phyloP scores from a whole-genome alignment of 768 basidiomycete species.

The Pholiota conissans region DNA sequence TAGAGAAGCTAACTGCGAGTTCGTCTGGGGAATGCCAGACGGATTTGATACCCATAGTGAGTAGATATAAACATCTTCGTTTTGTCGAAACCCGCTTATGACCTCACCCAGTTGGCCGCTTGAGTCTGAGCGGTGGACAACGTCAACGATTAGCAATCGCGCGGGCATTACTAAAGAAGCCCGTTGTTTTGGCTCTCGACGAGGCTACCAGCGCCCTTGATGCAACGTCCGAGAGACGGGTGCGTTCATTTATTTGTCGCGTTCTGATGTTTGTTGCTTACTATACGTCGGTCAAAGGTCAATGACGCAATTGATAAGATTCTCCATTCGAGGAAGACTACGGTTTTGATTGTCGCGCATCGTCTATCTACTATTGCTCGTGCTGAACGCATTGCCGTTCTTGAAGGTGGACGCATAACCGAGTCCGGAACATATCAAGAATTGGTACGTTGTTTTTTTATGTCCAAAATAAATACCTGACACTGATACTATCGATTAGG shows the following conservation, averaged over 20 bases:
- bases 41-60: slow-evolving; percentile 92
- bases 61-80: slow-evolving; percentile 22
- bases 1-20: slow-evolving; percentile 91
- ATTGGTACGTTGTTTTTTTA: slow-evolving; percentile 48
- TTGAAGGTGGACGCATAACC: slow-evolving; percentile 82
- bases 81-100: background rate
- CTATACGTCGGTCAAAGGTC: too few relatives aligned
- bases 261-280: background rate
- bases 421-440: slow-evolving; percentile 83
- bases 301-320: slow-evolving; percentile 93
- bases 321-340: slow-evolving; percentile 74
- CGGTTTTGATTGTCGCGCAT: slow-evolving; percentile 89
- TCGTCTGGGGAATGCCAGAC: slow-evolving; percentile 91
- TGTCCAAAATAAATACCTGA: background rate
- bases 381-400: slow-evolving; percentile 86
- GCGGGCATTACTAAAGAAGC: slow-evolving; percentile 85
- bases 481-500: slow-evolving; percentile 43
- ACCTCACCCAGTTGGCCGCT: slow-evolving; percentile 52
- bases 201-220: slow-evolving; percentile 90
- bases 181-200: slow-evolving; percentile 83
- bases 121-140: slow-evolving; percentile 78
- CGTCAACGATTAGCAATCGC: slow-evolving; percentile 82
- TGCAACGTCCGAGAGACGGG: slow-evolving; percentile 83
- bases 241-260: slow-evolving; percentile 27
- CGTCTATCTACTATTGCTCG: slow-evolving; percentile 87